Evolutionary conservation across 148 eudicot species (phyloP).

Genomic region (Amaranthus cruentus): DNA sequence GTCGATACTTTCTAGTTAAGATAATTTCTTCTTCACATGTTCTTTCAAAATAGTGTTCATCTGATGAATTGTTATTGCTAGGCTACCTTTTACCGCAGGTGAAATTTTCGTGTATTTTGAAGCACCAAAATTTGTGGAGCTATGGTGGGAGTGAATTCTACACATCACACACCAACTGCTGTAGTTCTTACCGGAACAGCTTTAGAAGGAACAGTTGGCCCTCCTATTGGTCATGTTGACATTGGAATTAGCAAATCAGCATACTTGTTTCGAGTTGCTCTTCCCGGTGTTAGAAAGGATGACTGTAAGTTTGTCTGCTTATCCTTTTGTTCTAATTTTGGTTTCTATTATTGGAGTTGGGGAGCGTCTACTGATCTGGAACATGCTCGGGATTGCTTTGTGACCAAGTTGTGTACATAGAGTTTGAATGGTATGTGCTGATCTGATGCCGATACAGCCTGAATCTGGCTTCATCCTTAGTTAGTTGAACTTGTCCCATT

Average conservation of each 20-base stretch:
- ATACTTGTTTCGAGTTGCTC: constrained; percentile 68
- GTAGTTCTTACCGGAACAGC: constrained; percentile 69
- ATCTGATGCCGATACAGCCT: neutral
- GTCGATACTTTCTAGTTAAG: too few relatives aligned
- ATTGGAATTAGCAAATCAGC: constrained; percentile 63
- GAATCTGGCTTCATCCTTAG: too few relatives aligned
- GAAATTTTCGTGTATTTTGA: neutral
- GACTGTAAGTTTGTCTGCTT: constrained; percentile 35
- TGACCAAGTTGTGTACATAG: neutral
- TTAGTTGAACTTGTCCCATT: too few relatives aligned
- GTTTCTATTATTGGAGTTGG: neutral
- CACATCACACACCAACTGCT: constrained; percentile 12
- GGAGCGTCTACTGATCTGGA: too few relatives aligned
- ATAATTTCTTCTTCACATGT: too few relatives aligned
- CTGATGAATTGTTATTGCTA: constrained; percentile 5
- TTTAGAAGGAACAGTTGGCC: constrained; percentile 51
- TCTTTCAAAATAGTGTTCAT: too few relatives aligned
- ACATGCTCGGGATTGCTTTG: neutral
- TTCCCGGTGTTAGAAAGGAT: constrained; percentile 86
- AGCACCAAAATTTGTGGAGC: constrained; percentile 4
- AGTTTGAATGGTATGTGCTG: neutral
- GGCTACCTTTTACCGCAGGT: neutral
- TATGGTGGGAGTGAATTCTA: constrained; percentile 28
- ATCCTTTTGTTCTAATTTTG: neutral
- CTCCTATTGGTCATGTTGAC: constrained; percentile 73